Conservation (phyloP, 306 rosid species). For the Dryas drummondii region DNA sequence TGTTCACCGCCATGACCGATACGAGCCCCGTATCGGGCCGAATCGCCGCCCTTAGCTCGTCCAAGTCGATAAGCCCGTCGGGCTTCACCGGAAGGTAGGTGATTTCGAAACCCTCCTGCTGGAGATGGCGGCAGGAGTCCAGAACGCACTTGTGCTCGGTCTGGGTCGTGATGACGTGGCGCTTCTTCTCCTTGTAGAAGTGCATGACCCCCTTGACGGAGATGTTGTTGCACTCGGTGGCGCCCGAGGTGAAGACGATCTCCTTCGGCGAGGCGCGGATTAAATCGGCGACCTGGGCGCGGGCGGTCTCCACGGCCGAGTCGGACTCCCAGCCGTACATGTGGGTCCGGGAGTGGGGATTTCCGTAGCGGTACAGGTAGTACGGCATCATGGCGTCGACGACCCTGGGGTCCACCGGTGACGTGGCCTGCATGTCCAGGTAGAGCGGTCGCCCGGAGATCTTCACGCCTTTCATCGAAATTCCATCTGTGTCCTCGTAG, state of each 20-base stretch:
- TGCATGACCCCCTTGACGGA: conserved; percentile 81
- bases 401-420: conserved; percentile 90
- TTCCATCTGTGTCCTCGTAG: conserved; percentile 46
- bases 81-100: conserved; percentile 73
- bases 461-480: conserved; percentile 73
- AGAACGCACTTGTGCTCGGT: conserved; percentile 98
- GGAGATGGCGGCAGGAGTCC: conserved; percentile 89
- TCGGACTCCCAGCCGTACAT: conserved; percentile 96
- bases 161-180: conserved; percentile 78
- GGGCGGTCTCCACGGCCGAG: conserved; percentile 77
- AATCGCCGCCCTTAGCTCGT: conserved; percentile 60
- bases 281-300: conserved; percentile 68
- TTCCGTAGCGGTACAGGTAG: conserved; percentile 64
- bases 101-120: conserved; percentile 84
- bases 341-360: conserved; percentile 93
- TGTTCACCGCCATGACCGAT: conserved; percentile 91
- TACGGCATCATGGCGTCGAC: conserved; percentile 91
- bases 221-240: conserved; percentile 85
- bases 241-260: conserved; percentile 84
- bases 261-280: conserved; percentile 81
- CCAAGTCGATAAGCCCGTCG: conserved; percentile 73
- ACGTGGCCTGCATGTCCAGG: conserved; percentile 84
- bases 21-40: conserved; percentile 80
- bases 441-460: conserved; percentile 81
- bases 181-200: conserved; percentile 80